Conservation (phyloP, 805 yeast genomes). For the Nakazawaea pomicola region DNA sequence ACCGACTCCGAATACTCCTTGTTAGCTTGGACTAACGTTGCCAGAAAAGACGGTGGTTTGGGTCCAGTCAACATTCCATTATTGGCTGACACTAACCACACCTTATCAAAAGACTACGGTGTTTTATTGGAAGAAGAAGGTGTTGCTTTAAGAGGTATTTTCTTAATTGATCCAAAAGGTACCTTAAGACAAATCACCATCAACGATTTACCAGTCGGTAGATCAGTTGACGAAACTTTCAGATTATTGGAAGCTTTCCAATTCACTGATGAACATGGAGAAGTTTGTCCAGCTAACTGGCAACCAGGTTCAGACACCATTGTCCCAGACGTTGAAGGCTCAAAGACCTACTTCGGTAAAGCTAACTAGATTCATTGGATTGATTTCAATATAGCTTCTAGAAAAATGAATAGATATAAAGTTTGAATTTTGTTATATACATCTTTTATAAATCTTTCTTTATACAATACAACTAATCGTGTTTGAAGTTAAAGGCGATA, state of each 20-base stretch:
- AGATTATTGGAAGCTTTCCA: constrained; percentile 99
- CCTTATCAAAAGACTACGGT: constrained; percentile 94
- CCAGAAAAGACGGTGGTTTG: constrained; percentile 97
- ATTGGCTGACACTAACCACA: constrained; percentile 94
- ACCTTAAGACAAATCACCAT: constrained; percentile 92
- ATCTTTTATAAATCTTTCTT: too few relatives aligned
- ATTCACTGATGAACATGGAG: constrained; percentile 98
- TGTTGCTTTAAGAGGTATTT: constrained; percentile 95
- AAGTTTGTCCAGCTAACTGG: constrained; percentile 99
- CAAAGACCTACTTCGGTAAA: constrained; percentile 74
- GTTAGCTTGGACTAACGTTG: constrained; percentile 96
- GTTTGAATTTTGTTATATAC: background rate
- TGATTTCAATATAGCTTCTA: background rate
- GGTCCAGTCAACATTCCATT: constrained; percentile 94
- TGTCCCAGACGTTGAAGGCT: constrained; percentile 72
- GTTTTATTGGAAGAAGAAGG: constrained; percentile 96
- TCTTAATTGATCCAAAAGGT: constrained; percentile 96
- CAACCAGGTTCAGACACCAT: constrained; percentile 90
- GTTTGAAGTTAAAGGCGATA: too few relatives aligned
- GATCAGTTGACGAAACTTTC: constrained; percentile 96
- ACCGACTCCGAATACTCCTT: constrained; percentile 98
- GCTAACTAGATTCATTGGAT: constrained; percentile 36
- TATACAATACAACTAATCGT: too few relatives aligned
- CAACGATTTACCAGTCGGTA: constrained; percentile 99
- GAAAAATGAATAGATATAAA: background rate